Percentiles rank a stretch among this genome's conserved stretches.
phyloP scores from a whole-genome alignment of 139 green algal genomes.

The Micractinium sp. region DNA sequence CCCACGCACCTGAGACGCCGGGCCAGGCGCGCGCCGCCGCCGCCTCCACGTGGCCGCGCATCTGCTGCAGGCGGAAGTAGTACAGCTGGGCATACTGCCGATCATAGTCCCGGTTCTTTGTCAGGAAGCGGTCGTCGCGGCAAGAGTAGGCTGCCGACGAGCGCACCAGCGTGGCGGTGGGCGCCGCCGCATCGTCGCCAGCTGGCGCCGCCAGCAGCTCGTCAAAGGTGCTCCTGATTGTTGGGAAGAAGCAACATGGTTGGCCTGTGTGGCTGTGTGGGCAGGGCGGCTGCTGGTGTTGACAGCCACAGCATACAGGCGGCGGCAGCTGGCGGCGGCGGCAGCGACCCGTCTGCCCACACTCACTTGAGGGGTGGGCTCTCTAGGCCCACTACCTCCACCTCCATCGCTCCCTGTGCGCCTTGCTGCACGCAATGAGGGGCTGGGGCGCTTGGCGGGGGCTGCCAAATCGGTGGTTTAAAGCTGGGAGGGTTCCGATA shows the following conservation, averaged over 20 bases:
- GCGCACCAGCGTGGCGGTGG: constrained; percentile 7
- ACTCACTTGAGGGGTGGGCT: constrained; percentile 18
- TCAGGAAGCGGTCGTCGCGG: constrained; percentile 54
- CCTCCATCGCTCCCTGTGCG: constrained; percentile 11
- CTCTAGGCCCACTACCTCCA: constrained; percentile 2
- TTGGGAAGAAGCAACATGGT: not conserved
- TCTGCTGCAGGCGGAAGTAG: constrained; percentile 80
- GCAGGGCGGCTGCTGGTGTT: not conserved
- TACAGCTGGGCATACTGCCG: constrained; percentile 96
- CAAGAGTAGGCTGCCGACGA: not conserved
- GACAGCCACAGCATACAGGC: not conserved
- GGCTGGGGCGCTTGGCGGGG: no score
- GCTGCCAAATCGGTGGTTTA: no score
- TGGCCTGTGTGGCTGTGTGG: not conserved
- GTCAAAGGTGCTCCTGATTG: constrained; percentile 27
- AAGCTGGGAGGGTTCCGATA: no score
- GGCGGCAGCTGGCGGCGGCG: not conserved
- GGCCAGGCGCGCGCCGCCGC: constrained; percentile 73
- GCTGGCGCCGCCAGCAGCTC: constrained; percentile 31
- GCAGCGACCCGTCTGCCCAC: not conserved
- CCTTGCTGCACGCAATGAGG: not conserved
- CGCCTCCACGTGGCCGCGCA: constrained; percentile 59
- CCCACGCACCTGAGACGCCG: constrained; percentile 55
- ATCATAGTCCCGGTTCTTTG: constrained; percentile 68
- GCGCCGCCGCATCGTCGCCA: not conserved